These are phyloP conservation scores for Tetradesmus obliquus DNA, from an alignment of 139 green algal species.

Conservation along the genomic window DNA sequence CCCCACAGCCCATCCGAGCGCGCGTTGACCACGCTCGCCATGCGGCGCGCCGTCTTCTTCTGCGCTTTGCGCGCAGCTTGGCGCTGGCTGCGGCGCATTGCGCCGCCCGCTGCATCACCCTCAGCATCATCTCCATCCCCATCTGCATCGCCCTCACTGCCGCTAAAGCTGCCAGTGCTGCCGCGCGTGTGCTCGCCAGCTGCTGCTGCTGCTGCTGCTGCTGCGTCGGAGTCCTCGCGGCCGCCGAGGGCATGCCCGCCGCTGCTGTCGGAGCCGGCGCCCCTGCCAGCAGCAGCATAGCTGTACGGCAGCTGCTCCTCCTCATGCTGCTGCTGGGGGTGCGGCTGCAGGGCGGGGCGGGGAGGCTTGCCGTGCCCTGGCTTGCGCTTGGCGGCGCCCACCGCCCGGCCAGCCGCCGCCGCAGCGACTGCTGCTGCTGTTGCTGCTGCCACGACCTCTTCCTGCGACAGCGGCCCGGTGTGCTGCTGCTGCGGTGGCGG, in stretches of 20 bases:
- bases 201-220: background rate
- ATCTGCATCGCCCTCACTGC: slow-evolving; percentile 26
- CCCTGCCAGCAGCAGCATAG: background rate
- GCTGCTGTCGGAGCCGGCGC: background rate
- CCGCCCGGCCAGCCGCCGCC: background rate
- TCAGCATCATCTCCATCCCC: background rate
- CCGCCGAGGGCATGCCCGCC: background rate
- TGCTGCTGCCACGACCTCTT: slow-evolving; percentile 15
- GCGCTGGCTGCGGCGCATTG: slow-evolving; percentile 17
- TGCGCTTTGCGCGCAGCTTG: slow-evolving; percentile 20
- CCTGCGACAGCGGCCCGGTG: background rate
- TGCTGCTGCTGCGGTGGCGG: slow-evolving; percentile 25
- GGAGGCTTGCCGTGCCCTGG: background rate
- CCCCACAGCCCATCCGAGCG: slow-evolving; percentile 32
- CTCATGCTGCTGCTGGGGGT: background rate
- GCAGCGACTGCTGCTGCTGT: slow-evolving; percentile 11
- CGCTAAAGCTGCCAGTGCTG: background rate
- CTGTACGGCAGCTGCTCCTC: background rate
- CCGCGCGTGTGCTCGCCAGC: background rate
- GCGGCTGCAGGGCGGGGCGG: background rate
- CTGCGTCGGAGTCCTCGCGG: background rate
- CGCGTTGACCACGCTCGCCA: slow-evolving; percentile 35
- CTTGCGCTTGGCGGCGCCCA: slow-evolving; percentile 41
- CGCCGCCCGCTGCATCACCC: background rate
- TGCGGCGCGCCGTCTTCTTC: slow-evolving; percentile 19